These are phyloP conservation scores for Monilinia laxa DNA, from an alignment of 2,329 filamentous ascomycete species.

Conservation along the genomic window DNA sequence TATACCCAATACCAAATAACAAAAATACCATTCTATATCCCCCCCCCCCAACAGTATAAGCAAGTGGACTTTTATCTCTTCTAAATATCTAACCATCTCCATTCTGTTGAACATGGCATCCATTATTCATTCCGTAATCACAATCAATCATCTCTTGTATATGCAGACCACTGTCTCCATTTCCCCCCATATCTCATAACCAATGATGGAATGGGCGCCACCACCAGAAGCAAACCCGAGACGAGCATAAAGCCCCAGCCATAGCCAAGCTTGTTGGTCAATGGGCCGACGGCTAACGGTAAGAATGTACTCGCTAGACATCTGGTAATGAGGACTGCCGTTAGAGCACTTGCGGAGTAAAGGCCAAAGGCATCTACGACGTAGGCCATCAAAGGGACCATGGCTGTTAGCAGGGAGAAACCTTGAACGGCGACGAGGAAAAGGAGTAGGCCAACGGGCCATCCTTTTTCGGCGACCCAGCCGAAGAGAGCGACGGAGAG, in stretches of 20 bases:
- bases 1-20: too few species aligned
- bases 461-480: constrained; percentile 51
- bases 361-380: constrained; percentile 51
- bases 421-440: constrained; percentile 48
- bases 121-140: not conserved
- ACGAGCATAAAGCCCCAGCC: constrained; percentile 35
- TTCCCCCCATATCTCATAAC: constrained; percentile 50
- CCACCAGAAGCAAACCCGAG: constrained; percentile 43
- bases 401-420: constrained; percentile 49
- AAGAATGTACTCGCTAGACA: constrained; percentile 51
- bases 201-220: constrained; percentile 53
- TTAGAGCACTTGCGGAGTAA: constrained; percentile 46
- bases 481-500: constrained; percentile 57
- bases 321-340: constrained; percentile 36
- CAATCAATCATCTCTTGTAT: constrained; percentile 12
- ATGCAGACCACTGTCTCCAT: constrained; percentile 13
- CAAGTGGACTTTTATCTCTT: too few species aligned
- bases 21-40: too few species aligned
- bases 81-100: too few species aligned
- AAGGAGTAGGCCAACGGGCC: constrained; percentile 52
- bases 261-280: constrained; percentile 50
- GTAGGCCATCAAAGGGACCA: constrained; percentile 50
- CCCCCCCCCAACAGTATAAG: too few species aligned
- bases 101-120: too few species aligned
- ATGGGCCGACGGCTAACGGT: constrained; percentile 51